Conservation (phyloP, 2,329 filamentous ascomycete genomes). For the Ploettnerulaceae sp. region DNA sequence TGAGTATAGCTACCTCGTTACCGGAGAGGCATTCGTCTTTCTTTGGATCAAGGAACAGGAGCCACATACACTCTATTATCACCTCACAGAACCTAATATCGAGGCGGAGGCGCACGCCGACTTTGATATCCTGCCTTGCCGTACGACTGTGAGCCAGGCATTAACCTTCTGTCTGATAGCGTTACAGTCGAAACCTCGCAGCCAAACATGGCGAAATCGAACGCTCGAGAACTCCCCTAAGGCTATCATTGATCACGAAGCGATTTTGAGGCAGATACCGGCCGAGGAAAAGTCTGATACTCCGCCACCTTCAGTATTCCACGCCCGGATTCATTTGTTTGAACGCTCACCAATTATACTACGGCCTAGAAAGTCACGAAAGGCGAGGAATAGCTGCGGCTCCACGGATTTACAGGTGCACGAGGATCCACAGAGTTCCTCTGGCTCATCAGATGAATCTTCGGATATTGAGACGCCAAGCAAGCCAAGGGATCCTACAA, state of each 20-base stretch:
- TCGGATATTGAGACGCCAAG: background rate
- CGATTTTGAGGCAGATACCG: constrained; percentile 3
- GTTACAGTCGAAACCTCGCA: constrained; percentile 17
- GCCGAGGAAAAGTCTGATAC: constrained; percentile 2
- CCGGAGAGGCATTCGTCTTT: constrained; percentile 28
- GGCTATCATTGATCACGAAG: constrained; percentile 6
- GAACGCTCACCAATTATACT: background rate
- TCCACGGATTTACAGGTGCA: background rate
- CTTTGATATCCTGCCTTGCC: constrained; percentile 13
- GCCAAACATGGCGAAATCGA: constrained; percentile 19
- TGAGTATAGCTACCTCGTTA: constrained; percentile 28
- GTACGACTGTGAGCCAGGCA: constrained; percentile 17
- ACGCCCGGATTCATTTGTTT: background rate
- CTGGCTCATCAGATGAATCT: background rate
- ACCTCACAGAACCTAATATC: constrained; percentile 20
- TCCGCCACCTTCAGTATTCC: constrained; percentile 1
- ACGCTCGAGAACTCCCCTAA: constrained; percentile 18
- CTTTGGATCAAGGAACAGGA: constrained; percentile 25
- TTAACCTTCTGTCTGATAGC: constrained; percentile 19
- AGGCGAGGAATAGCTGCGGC: constrained; percentile 2
- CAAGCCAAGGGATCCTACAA: background rate
- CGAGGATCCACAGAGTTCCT: constrained; percentile 1
- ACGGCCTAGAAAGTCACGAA: background rate
- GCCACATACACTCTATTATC: constrained; percentile 21
- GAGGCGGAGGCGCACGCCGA: constrained; percentile 18